Evolutionary conservation across 2,329 filamentous ascomycete species (phyloP), one percentile per base, ranked within the genome.

Genomic region (Myriosclerotinia scirpicola): DNA sequence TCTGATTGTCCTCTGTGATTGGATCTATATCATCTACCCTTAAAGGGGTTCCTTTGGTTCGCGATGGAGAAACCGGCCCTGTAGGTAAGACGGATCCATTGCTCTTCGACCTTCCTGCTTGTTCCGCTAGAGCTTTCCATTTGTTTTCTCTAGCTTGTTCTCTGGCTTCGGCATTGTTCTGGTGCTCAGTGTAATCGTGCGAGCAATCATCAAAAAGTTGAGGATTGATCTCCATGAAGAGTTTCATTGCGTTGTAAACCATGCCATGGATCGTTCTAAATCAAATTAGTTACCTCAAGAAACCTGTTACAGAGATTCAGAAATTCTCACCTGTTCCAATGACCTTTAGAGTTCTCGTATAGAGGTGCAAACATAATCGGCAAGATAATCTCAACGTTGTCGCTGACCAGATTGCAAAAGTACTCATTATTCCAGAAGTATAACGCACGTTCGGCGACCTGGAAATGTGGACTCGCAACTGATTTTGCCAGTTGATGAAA

Each of bases 361-460:
- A 99, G 84, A 2, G 95, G 94, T 36, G 94, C 93, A 80, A 99
- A 99, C 95, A 99, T 99, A 77, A 99, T 99, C 4, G 95, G 95
- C 54, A 99, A 83, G 74, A 99, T 99, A 56, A 97, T 94, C 76
- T 98, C 94, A 65, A 99, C 95, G 75, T 99, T 99, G 80, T 99
- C 95, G 81, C 93, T 97, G 72, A 99, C 95, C 67, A 99, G 84
- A 76, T 98, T 99, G 83, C 95, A 99, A 81, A 99, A 99, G 79
- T 99, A 99, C 79, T 99, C 95, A 76, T 99, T 99, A 83, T 99
- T 99, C 95, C 95, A 99, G 82, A 99, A 99, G 81, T 99, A 99
- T 38, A 99, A 84, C 6, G 95, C 95, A 71, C 95, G 88, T 81
- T 99, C 95, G 22, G 95, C 95, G 67, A 99, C 95, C 83, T 99